phyloP scores from a whole-genome alignment of 2,329 filamentous ascomycete species.

The Acrocalymma vagum region DNA sequence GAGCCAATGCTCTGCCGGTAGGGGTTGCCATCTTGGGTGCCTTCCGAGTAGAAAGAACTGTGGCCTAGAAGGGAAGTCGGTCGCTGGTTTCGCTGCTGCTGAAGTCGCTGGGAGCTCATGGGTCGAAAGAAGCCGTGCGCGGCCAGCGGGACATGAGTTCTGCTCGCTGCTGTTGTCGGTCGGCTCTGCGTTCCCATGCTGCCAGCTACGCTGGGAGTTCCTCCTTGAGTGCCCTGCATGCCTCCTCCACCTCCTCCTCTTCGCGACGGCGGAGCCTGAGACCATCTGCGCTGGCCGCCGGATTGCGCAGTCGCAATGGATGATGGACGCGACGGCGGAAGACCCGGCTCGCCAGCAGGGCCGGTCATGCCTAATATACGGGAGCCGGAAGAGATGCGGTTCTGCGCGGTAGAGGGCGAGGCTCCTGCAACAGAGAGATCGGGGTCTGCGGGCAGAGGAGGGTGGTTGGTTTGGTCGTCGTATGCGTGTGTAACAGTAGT shows the following conservation, averaged over 20 bases:
- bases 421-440: constrained; percentile 39
- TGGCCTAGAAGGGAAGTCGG: constrained; percentile 51
- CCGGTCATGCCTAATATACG: constrained; percentile 52
- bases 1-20: constrained; percentile 50
- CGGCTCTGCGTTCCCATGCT: constrained; percentile 52
- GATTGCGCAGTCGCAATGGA: constrained; percentile 50
- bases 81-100: constrained; percentile 80
- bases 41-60: constrained; percentile 40
- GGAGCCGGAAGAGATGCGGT: constrained; percentile 44
- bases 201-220: constrained; percentile 51
- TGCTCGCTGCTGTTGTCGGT: constrained; percentile 74
- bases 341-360: constrained; percentile 56
- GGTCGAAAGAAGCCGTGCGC: constrained; percentile 94
- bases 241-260: no score
- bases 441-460: constrained; percentile 62
- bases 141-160: constrained; percentile 88
- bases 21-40: constrained; percentile 38
- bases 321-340: constrained; percentile 57
- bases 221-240: constrained; percentile 31
- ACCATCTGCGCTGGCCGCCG: constrained; percentile 58
- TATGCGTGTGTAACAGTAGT: constrained; percentile 39
- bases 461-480: constrained; percentile 78
- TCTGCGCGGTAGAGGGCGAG: constrained; percentile 25
- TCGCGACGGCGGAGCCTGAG: constrained; percentile 65
- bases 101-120: constrained; percentile 94